Conservation (phyloP, 1,284 basidiomycete genomes). For the Apiotrichum domesticum region DNA sequence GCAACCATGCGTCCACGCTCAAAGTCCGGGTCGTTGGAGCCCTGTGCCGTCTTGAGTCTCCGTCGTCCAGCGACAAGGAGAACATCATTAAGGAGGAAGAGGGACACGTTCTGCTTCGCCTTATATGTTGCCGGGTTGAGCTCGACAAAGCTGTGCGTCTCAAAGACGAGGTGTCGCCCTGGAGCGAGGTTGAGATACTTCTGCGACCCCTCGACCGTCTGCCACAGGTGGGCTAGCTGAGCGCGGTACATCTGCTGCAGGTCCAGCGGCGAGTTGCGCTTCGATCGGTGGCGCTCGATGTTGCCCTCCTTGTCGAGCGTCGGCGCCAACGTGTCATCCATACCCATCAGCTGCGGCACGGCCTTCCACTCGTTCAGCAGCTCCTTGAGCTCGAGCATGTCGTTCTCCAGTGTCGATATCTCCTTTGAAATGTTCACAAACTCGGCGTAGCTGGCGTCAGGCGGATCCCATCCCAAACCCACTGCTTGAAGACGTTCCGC, state of each 20-base stretch:
- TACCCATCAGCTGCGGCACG: conserved; percentile 85
- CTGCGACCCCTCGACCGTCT: conserved; percentile 90
- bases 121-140: conserved; percentile 96
- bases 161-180: conserved; percentile 82
- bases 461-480: conserved; percentile 22
- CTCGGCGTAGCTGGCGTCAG: conserved; percentile 70
- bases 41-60: conserved; percentile 28
- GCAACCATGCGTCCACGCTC: conserved; percentile 70
- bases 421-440: conserved; percentile 97
- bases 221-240: conserved; percentile 85
- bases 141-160: conserved; percentile 75
- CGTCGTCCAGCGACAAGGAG: conserved; percentile 72
- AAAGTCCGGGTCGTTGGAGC: conserved; percentile 46
- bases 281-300: conserved; percentile 58
- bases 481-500: conserved; percentile 86
- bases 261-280: conserved; percentile 85
- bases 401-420: conserved; percentile 91
- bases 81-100: conserved; percentile 86
- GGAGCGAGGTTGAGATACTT: conserved; percentile 87
- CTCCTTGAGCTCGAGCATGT: conserved; percentile 95
- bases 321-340: conserved; percentile 58
- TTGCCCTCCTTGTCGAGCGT: conserved; percentile 41
- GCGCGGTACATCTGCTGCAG: conserved; percentile 87
- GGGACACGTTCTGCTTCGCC: conserved; percentile 74
- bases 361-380: conserved; percentile 89